These are phyloP conservation scores for Helenozyma rhizophorensis DNA, from an alignment of 805 yeast genomes.

Conservation along the genomic window DNA sequence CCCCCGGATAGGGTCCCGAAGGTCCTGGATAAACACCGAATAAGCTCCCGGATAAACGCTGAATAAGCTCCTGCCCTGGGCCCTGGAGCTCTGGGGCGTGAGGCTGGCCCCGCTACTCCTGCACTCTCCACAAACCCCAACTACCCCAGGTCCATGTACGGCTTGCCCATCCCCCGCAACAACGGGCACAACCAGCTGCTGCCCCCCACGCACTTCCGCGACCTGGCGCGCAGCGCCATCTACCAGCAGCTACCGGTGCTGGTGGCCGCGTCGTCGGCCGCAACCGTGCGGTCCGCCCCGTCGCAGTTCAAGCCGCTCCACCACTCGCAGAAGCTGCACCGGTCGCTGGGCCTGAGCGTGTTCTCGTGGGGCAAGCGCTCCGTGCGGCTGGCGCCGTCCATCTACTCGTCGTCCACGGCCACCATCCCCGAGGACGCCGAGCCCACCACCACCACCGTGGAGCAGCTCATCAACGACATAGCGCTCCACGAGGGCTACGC, in stretches of 20 bases:
- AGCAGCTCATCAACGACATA: constrained; percentile 40
- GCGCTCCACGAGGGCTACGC: constrained; percentile 33
- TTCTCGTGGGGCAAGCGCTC: constrained; percentile 34
- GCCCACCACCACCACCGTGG: constrained; percentile 39
- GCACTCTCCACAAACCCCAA: too few relatives aligned
- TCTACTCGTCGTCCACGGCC: constrained; percentile 38
- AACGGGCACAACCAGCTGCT: constrained; percentile 12
- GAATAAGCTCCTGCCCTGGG: too few relatives aligned
- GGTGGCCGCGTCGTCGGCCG: constrained; percentile 21
- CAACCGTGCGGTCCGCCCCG: constrained; percentile 40
- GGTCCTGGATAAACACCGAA: too few relatives aligned
- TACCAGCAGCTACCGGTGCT: constrained; percentile 34
- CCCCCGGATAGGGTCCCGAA: too few relatives aligned
- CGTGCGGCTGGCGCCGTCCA: constrained; percentile 40
- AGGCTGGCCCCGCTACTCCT: too few relatives aligned
- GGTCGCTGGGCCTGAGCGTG: constrained; percentile 35
- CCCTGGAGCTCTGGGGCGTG: too few relatives aligned
- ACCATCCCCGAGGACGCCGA: constrained; percentile 44
- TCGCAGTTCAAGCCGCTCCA: constrained; percentile 20
- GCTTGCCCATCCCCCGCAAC: constrained; percentile 13
- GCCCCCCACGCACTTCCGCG: constrained; percentile 39
- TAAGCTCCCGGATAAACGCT: too few relatives aligned
- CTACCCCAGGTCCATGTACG: too few relatives aligned
- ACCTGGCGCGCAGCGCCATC: constrained; percentile 40
- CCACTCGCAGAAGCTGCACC: constrained; percentile 21